Evolutionary conservation across 148 eudicot species (phyloP), one percentile per base, ranked within the genome.

Genomic region (Heliamphora exappendiculata): DNA sequence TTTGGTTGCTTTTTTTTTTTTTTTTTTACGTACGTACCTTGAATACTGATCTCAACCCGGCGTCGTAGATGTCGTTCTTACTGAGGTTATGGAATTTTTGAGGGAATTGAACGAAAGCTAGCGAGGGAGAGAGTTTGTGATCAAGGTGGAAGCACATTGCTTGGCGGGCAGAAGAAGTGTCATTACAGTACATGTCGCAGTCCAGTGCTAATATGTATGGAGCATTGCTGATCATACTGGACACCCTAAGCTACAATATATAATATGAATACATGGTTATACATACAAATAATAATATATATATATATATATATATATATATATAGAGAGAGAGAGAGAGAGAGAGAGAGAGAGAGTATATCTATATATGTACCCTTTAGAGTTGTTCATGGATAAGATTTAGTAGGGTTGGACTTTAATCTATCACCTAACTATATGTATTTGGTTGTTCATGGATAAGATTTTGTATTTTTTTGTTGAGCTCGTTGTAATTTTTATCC

Each of bases 151-250:
- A 69, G 28, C 73, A 69, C 73, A 69, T 69, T 69, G 83, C 82
- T 79, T 86, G 83, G 2, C 81, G 76, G 29, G 85, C 84, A 16
- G 86, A 86, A 28, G 69, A 53, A 0, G 86, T 49, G 70, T 86
- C 85, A 4, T 81, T 86, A 75, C 81, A 84, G 51, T 81, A 86
- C 89, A 86, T 86, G 45, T 86, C 89, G 36, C 89, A 86, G 41
- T 86, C 89, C 63, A 86, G 47, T 41, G 81, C 39, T 12, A 86
- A 81, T 28, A 84, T 59, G 78, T 73, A 76, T 2, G 86, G 81
- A 19, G 83, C 71, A 67, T 86, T 86, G 72, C 85, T 86, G 54
- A 81, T 31, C 14, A 77, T 54, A 0, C 81, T 67, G 0, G 89
- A 86, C n/a, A 86, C 79, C 17, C 88, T 54, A 69, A 69, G 68